A percentile compares a stretch with the other conserved stretches of the same genome.
These are phyloP conservation scores for Candida ascalaphidarum DNA, from an alignment of 805 yeast species.

Conservation along the genomic window DNA sequence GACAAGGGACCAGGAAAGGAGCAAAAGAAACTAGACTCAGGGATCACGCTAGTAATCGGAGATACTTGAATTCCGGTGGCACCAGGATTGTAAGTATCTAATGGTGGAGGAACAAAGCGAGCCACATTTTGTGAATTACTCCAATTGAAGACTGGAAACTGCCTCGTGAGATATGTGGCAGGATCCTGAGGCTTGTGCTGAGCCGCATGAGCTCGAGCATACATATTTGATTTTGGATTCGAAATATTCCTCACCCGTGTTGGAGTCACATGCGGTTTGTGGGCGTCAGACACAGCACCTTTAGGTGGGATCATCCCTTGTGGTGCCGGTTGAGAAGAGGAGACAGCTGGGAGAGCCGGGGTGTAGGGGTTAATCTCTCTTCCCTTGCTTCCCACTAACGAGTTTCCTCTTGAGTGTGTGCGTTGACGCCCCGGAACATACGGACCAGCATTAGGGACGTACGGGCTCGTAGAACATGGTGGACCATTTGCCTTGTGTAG, in stretches of 20 bases:
- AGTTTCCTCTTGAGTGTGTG: slow-evolving; percentile 31
- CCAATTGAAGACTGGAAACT: slow-evolving; percentile 75
- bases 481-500: slow-evolving; percentile 11
- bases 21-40: slow-evolving; percentile 15
- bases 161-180: slow-evolving; percentile 46
- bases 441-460: slow-evolving; percentile 36
- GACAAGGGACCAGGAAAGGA: slow-evolving; percentile 65
- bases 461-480: slow-evolving; percentile 34
- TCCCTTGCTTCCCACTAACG: slow-evolving; percentile 30
- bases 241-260: no score
- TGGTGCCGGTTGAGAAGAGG: slow-evolving; percentile 11
- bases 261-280: no score
- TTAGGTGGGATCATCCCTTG: no score
- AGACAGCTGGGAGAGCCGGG: slow-evolving; percentile 15
- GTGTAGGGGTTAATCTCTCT: slow-evolving; percentile 36
- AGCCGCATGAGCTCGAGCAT: no score
- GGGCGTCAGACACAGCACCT: no score
- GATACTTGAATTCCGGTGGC: slow-evolving; percentile 27
- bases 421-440: slow-evolving; percentile 30
- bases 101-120: slow-evolving; percentile 21
- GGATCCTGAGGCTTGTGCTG: slow-evolving; percentile 34
- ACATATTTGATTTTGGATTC: no score
- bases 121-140: slow-evolving; percentile 21
- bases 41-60: slow-evolving; percentile 9
- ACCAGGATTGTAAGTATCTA: slow-evolving; percentile 23